Percentiles rank a stretch among this genome's conserved stretches.
Evolutionary conservation across 2,329 filamentous ascomycete species (phyloP).

Genomic region (Chaetomium sp.): DNA sequence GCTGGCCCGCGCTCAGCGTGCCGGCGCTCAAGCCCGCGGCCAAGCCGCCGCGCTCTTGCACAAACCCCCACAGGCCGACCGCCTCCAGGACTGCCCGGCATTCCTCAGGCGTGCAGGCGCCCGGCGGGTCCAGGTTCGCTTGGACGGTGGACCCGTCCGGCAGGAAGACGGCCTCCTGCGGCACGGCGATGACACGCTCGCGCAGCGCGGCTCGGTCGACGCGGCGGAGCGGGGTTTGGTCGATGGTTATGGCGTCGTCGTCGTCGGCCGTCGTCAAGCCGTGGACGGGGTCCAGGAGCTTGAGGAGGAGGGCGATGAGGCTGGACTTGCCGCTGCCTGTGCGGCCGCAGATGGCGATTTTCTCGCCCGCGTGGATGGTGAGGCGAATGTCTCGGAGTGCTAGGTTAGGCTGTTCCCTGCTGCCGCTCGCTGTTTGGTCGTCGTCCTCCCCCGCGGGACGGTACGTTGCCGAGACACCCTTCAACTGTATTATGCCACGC

Average conservation of each 20-base stretch:
- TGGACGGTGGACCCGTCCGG: constrained; percentile 46
- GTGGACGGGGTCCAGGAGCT: constrained; percentile 44
- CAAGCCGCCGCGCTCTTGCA: constrained; percentile 42
- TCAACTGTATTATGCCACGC: constrained; percentile 34
- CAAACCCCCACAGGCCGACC: constrained; percentile 41
- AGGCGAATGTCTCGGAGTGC: constrained; percentile 40
- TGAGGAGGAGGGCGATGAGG: constrained; percentile 45
- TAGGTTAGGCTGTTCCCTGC: constrained; percentile 6
- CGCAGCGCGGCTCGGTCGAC: constrained; percentile 50
- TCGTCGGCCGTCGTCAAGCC: background rate
- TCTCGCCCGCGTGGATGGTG: constrained; percentile 40
- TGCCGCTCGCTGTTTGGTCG: background rate
- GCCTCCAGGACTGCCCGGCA: constrained; percentile 43
- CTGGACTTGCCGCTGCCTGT: constrained; percentile 51
- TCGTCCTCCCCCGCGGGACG: background rate
- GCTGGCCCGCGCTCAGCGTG: constrained; percentile 60
- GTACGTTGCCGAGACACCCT: constrained; percentile 37
- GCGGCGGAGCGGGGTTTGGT: constrained; percentile 42
- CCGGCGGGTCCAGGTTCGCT: constrained; percentile 48
- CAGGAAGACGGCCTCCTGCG: constrained; percentile 58
- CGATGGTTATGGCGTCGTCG: constrained; percentile 46
- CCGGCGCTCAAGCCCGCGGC: constrained; percentile 48
- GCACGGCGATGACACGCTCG: constrained; percentile 52
- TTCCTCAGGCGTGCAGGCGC: constrained; percentile 38
- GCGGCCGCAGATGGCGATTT: constrained; percentile 49